Conservation (phyloP, 495 filamentous ascomycete species). For the Penicillium maclennaniae region DNA sequence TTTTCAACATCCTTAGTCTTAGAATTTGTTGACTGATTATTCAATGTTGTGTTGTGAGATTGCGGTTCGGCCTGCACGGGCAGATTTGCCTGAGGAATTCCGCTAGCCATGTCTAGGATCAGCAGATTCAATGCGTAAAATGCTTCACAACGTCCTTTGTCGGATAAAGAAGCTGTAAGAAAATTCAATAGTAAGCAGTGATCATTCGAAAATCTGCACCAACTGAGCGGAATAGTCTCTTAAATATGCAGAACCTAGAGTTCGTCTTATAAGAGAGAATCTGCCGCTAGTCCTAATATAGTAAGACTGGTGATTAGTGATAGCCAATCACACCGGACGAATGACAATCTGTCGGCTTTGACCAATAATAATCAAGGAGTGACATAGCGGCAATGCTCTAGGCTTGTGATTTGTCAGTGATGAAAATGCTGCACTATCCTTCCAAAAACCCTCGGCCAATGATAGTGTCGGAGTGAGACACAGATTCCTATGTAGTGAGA, state of each 20-base stretch:
- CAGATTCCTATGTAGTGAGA: conserved; percentile 2
- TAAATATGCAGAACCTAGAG: conserved; percentile 4
- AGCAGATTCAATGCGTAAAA: conserved; percentile 4
- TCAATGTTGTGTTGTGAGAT: conserved; percentile 2
- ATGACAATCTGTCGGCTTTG: conserved; percentile 5
- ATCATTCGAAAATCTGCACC: background rate
- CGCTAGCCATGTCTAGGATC: conserved; percentile 6
- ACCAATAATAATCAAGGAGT: conserved; percentile 10
- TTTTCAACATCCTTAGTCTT: conserved; percentile 14
- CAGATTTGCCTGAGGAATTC: conserved; percentile 4
- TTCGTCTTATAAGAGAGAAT: background rate
- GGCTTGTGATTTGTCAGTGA: conserved; percentile 14
- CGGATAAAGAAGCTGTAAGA: background rate
- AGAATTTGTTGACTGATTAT: background rate
- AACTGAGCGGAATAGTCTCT: background rate
- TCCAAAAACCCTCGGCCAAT: conserved; percentile 5
- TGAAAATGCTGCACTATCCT: conserved; percentile 3
- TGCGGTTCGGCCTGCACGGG: conserved; percentile 1
- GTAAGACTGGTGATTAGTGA: conserved; percentile 5
- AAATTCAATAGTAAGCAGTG: background rate
- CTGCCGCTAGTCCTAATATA: conserved; percentile 1
- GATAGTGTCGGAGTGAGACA: conserved; percentile 13
- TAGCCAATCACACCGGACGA: conserved; percentile 11
- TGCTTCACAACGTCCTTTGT: background rate
- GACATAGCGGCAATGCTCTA: conserved; percentile 10